Conservation (phyloP, 257 asterid species). For the Solanum pimpinellifolium region DNA sequence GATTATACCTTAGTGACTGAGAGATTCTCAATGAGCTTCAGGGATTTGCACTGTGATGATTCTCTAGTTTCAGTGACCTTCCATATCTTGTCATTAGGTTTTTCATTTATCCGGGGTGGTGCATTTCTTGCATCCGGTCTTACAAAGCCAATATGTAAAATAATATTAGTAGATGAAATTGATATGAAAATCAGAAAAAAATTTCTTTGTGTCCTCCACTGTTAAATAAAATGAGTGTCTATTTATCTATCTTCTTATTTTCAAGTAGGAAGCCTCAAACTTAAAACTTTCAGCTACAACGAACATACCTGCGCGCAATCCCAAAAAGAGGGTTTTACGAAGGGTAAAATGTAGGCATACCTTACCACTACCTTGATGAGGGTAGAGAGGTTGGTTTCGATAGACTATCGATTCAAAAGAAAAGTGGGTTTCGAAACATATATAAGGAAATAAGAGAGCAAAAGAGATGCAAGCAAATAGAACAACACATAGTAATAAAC, state of each 20-base stretch:
- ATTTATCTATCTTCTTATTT: not conserved
- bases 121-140: conserved; percentile 56
- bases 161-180: not conserved
- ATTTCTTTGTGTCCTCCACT: not conserved
- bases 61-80: conserved; percentile 66
- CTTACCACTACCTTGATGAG: not conserved
- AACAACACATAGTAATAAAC: not conserved
- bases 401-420: not conserved
- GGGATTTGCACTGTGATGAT: conserved; percentile 64
- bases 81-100: conserved; percentile 58
- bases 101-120: conserved; percentile 21
- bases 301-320: not conserved
- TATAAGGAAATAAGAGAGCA: not conserved
- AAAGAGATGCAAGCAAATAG: not conserved
- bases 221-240: not conserved
- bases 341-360: not conserved
- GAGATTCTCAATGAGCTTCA: conserved; percentile 67
- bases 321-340: not conserved
- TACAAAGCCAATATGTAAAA: not conserved
- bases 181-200: not conserved
- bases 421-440: not conserved
- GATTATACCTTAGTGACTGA: conserved; percentile 52
- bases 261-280: not conserved
- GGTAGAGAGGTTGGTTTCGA: not conserved
- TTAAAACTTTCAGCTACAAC: not conserved